Conservation (phyloP, 768 basidiomycete species). For the Polyporus arcularius region DNA sequence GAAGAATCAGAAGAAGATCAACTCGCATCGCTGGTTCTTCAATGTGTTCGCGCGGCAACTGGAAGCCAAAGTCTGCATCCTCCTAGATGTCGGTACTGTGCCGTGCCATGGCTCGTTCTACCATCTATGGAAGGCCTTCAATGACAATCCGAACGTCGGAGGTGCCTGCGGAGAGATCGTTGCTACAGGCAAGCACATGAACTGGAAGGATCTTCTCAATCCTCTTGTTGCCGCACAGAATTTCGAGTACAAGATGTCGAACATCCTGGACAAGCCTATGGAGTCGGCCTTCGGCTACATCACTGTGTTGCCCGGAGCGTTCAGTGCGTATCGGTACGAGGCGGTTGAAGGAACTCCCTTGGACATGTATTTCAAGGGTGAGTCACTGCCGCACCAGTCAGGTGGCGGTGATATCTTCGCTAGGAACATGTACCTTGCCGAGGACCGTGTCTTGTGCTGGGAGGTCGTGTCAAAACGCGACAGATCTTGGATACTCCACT, state of each 20-base stretch:
- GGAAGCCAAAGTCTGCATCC: slow-evolving; percentile 90
- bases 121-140: slow-evolving; percentile 94
- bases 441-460: slow-evolving; percentile 95
- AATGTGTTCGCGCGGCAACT: slow-evolving; percentile 82
- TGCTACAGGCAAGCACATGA: slow-evolving; percentile 79
- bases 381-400: slow-evolving; percentile 76
- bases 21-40: slow-evolving; percentile 95
- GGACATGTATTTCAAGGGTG: slow-evolving; percentile 96
- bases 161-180: slow-evolving; percentile 98
- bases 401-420: slow-evolving; percentile 90
- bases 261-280: slow-evolving; percentile 90
- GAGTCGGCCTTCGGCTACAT: slow-evolving; percentile 94
- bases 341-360: slow-evolving; percentile 79
- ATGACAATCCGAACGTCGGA: slow-evolving; percentile 87
- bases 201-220: slow-evolving; percentile 75
- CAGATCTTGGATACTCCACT: slow-evolving; percentile 90
- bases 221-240: slow-evolving; percentile 91
- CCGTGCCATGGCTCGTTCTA: slow-evolving; percentile 89
- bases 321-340: slow-evolving; percentile 90
- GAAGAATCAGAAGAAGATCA: slow-evolving; percentile 95
- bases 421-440: slow-evolving; percentile 95
- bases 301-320: slow-evolving; percentile 90
- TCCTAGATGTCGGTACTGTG: slow-evolving; percentile 86
- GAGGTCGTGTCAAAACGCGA: slow-evolving; percentile 95
- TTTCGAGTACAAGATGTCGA: slow-evolving; percentile 93